These are phyloP conservation scores for Dactylonectria estremocensis DNA, from an alignment of 2,329 filamentous ascomycete genomes.

Conservation along the genomic window DNA sequence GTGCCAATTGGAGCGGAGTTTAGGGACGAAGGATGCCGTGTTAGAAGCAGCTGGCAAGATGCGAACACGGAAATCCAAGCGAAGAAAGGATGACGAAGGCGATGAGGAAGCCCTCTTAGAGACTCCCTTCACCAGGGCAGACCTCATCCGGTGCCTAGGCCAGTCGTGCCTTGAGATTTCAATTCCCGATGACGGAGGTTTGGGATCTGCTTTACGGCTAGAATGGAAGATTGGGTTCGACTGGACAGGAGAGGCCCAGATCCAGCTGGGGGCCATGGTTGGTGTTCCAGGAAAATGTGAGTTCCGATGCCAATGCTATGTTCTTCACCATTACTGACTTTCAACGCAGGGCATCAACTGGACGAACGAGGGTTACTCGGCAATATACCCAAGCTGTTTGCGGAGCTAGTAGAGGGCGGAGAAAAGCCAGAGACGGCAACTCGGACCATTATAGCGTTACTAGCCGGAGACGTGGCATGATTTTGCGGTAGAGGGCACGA, in stretches of 20 bases:
- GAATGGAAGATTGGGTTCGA: slow-evolving; percentile 78
- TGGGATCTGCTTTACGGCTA: slow-evolving; percentile 64
- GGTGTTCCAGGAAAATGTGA: slow-evolving; percentile 75
- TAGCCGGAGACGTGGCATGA: slow-evolving; percentile 62
- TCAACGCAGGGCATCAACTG: slow-evolving; percentile 69
- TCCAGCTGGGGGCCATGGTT: slow-evolving; percentile 67
- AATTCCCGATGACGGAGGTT: slow-evolving; percentile 51
- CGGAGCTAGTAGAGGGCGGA: slow-evolving; percentile 68
- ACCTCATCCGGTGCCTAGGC: slow-evolving; percentile 69
- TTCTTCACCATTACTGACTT: slow-evolving; percentile 33
- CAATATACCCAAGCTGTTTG: slow-evolving; percentile 73
- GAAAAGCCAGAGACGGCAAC: slow-evolving; percentile 71
- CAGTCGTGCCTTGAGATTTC: slow-evolving; percentile 64
- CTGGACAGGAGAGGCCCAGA: slow-evolving; percentile 81
- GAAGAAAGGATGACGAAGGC: slow-evolving; percentile 41
- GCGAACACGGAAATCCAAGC: slow-evolving; percentile 45
- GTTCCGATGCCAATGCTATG: slow-evolving; percentile 49
- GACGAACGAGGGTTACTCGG: slow-evolving; percentile 71
- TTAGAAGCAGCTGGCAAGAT: slow-evolving; percentile 40
- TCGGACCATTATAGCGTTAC: slow-evolving; percentile 71
- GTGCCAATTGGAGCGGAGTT: slow-evolving; percentile 66
- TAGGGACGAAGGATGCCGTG: slow-evolving; percentile 55
- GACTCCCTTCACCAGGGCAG: slow-evolving; percentile 48
- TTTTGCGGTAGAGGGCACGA: background rate
- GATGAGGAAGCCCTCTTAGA: slow-evolving; percentile 39